These are phyloP conservation scores for Russula olivacea DNA, from an alignment of 768 basidiomycete genomes.

Conservation along the genomic window DNA sequence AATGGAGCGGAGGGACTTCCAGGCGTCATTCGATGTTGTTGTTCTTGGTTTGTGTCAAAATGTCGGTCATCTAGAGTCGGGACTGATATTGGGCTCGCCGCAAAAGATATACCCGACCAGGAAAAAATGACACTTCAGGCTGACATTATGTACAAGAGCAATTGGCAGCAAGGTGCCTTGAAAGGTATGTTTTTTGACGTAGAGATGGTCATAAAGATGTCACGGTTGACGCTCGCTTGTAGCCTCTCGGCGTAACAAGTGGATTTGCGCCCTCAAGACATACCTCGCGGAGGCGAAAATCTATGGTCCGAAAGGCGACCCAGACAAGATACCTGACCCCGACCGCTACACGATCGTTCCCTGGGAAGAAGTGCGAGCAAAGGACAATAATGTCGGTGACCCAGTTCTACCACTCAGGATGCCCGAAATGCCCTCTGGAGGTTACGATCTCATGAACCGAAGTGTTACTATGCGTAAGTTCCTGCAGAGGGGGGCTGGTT, in stretches of 20 bases:
- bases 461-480: conserved; percentile 12
- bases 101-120: conserved; percentile 71
- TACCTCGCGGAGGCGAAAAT: conserved; percentile 64
- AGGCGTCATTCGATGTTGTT: conserved; percentile 65
- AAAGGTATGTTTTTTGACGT: conserved; percentile 42
- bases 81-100: conserved; percentile 14
- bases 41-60: conserved; percentile 45
- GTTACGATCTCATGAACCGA: conserved; percentile 16
- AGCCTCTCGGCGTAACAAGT: conserved; percentile 84
- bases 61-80: not conserved
- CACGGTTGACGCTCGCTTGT: conserved; percentile 6
- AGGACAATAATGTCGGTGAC: conserved; percentile 24
- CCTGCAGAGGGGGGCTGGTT: not conserved
- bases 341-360: conserved; percentile 65
- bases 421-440: conserved; percentile 26
- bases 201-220: not conserved
- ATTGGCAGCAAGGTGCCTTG: conserved; percentile 72
- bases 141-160: conserved; percentile 86
- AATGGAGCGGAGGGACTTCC: conserved; percentile 66
- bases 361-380: conserved; percentile 52
- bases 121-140: conserved; percentile 68
- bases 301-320: conserved; percentile 58
- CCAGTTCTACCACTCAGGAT: conserved; percentile 24
- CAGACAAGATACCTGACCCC: conserved; percentile 48
- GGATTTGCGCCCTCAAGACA: conserved; percentile 82